These are phyloP conservation scores for Begonia loranthoides DNA, from an alignment of 306 rosid species.

Conservation along the genomic window DNA sequence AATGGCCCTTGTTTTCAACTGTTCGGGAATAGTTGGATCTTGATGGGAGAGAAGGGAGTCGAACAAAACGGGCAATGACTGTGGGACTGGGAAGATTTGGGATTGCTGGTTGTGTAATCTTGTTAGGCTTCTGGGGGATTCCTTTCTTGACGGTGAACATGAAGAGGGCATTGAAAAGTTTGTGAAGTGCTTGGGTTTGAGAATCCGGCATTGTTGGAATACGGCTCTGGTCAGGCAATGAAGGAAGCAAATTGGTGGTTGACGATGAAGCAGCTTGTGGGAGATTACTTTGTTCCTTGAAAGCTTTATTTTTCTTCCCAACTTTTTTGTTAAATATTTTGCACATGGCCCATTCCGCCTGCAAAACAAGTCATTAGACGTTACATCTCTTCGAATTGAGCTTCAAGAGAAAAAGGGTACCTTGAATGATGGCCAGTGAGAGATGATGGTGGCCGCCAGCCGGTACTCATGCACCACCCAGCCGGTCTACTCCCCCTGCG, in stretches of 20 bases:
- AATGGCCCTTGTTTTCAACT: too few species aligned
- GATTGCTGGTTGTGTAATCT: too few species aligned
- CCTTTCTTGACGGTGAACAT: constrained; percentile 2
- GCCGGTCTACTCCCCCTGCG: constrained; percentile 3
- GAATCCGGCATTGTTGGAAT: not conserved
- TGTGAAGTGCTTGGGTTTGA: not conserved
- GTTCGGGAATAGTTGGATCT: too few species aligned
- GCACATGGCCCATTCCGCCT: constrained; percentile 14
- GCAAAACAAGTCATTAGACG: not conserved
- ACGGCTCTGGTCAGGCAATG: not conserved
- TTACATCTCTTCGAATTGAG: not conserved
- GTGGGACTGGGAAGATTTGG: too few species aligned
- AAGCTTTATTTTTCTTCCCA: constrained; percentile 1
- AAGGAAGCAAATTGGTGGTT: not conserved
- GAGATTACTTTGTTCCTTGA: not conserved
- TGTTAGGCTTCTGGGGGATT: not conserved
- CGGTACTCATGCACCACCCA: constrained; percentile 17
- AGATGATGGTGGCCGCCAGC: constrained; percentile 1
- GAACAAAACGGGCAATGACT: too few species aligned
- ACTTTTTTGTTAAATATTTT: constrained; percentile 10
- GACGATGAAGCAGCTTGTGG: not conserved
- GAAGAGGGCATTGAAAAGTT: not conserved
- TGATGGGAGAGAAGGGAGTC: too few species aligned
- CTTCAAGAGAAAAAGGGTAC: not conserved
- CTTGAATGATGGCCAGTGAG: not conserved